Conservation (phyloP, 2,329 filamentous ascomycete genomes). For the Pestalotiopsis fici region DNA sequence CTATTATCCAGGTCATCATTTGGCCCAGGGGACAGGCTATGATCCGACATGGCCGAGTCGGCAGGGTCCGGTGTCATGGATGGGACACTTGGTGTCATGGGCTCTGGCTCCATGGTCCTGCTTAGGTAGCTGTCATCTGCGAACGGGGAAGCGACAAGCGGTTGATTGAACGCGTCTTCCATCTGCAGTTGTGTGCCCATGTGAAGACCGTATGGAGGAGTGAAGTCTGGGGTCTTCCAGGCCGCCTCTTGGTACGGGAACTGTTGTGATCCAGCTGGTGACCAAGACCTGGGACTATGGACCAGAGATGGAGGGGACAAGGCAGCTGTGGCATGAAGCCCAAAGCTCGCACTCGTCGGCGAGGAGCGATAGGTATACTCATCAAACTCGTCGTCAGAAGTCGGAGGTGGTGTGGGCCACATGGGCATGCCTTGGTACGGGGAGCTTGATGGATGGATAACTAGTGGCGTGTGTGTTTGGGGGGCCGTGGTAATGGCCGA, state of each 20-base stretch:
- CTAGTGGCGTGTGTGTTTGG: conserved; percentile 15
- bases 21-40: conserved; percentile 11
- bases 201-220: conserved; percentile 12
- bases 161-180: conserved; percentile 14
- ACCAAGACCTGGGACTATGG: conserved; percentile 33
- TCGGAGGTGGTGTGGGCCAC: conserved; percentile 37
- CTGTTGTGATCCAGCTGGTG: conserved; percentile 17
- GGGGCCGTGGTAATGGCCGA: conserved; percentile 13
- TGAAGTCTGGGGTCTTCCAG: conserved; percentile 12
- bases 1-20: not conserved
- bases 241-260: conserved; percentile 14
- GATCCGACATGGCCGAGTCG: conserved; percentile 6
- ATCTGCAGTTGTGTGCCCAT: conserved; percentile 10
- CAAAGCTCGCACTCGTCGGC: conserved; percentile 20
- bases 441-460: conserved; percentile 21
- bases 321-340: conserved; percentile 8
- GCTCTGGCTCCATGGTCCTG: conserved; percentile 9
- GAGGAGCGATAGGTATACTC: conserved; percentile 35
- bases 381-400: conserved; percentile 37
- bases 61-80: conserved; percentile 7
- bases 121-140: conserved; percentile 5
- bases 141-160: conserved; percentile 11
- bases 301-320: conserved; percentile 12
- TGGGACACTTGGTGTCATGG: conserved; percentile 12
- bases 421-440: conserved; percentile 15